These are phyloP conservation scores for Fraxinus floribunda DNA, from an alignment of 305 asterid species.

Conservation along the genomic window DNA sequence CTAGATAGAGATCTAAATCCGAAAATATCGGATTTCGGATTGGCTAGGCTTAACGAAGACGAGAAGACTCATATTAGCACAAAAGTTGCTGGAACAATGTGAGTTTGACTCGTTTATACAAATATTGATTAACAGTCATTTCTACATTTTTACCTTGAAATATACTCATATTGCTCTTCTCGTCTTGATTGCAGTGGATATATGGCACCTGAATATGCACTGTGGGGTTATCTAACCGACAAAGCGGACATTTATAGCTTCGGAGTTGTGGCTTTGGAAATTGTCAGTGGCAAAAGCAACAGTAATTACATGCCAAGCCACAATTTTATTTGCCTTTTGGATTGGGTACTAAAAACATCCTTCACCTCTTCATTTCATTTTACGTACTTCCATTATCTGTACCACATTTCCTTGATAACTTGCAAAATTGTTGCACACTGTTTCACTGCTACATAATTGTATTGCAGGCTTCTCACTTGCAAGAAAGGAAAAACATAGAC, in stretches of 20 bases:
- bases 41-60: slow-evolving; percentile 44
- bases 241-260: slow-evolving; percentile 16
- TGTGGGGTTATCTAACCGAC: slow-evolving; percentile 17
- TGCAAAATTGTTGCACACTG: neutral
- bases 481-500: slow-evolving; percentile 48
- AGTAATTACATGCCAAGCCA: slow-evolving; percentile 5
- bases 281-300: slow-evolving; percentile 15
- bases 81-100: slow-evolving; percentile 48
- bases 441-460: neutral
- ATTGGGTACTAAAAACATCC: neutral
- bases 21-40: slow-evolving; percentile 48
- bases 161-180: neutral
- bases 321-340: slow-evolving; percentile 2
- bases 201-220: slow-evolving; percentile 19
- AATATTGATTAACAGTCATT: neutral
- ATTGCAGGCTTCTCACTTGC: slow-evolving; percentile 72
- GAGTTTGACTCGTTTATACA: slow-evolving; percentile 14
- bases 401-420: neutral
- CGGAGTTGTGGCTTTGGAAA: slow-evolving; percentile 16
- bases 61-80: slow-evolving; percentile 43
- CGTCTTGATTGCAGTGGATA: slow-evolving; percentile 16
- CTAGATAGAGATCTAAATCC: slow-evolving; percentile 42
- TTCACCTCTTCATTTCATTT: neutral
- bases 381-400: neutral
- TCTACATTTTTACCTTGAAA: neutral